phyloP scores from a whole-genome alignment of 2,329 filamentous ascomycete genomes.

The Rhinocladiella similis region DNA sequence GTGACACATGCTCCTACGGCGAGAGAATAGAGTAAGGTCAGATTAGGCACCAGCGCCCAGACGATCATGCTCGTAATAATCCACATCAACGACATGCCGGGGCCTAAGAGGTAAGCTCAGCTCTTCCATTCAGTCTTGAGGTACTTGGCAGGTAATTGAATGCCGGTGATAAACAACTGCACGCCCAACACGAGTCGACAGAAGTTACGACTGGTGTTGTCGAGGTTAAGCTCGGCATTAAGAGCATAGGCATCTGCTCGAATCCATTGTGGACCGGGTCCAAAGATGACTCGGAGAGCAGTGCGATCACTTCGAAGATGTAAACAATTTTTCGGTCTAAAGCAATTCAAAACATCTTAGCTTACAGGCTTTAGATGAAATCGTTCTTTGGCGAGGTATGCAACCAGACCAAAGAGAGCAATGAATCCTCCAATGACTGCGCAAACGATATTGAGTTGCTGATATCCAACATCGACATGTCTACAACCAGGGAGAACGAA shows the following conservation, averaged over 20 bases:
- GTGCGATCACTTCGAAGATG: constrained; percentile 70
- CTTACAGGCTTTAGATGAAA: constrained; percentile 84
- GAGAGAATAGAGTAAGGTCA: constrained; percentile 74
- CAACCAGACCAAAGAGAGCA: constrained; percentile 83
- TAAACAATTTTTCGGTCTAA: no score
- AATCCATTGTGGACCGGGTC: constrained; percentile 74
- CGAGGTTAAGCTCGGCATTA: constrained; percentile 57
- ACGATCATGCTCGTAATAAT: constrained; percentile 73
- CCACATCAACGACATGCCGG: constrained; percentile 86
- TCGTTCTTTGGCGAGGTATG: constrained; percentile 84
- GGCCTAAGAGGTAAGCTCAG: constrained; percentile 71
- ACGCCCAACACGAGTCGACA: constrained; percentile 82
- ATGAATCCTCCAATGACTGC: constrained; percentile 82
- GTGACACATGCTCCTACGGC: constrained; percentile 81
- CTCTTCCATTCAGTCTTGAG: constrained; percentile 75
- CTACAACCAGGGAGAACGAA: background rate
- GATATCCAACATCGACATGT: constrained; percentile 62
- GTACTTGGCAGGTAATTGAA: constrained; percentile 83
- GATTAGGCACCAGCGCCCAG: constrained; percentile 70
- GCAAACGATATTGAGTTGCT: constrained; percentile 79
- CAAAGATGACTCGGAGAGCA: constrained; percentile 77
- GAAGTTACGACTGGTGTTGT: constrained; percentile 77
- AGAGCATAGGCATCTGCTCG: constrained; percentile 72
- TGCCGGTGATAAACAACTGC: constrained; percentile 81
- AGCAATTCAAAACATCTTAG: constrained; percentile 27